Percentiles rank a stretch among this genome's conserved stretches.
Evolutionary conservation across 2,329 filamentous ascomycete genomes (phyloP).

Genomic region (Pyrenophora teres): DNA sequence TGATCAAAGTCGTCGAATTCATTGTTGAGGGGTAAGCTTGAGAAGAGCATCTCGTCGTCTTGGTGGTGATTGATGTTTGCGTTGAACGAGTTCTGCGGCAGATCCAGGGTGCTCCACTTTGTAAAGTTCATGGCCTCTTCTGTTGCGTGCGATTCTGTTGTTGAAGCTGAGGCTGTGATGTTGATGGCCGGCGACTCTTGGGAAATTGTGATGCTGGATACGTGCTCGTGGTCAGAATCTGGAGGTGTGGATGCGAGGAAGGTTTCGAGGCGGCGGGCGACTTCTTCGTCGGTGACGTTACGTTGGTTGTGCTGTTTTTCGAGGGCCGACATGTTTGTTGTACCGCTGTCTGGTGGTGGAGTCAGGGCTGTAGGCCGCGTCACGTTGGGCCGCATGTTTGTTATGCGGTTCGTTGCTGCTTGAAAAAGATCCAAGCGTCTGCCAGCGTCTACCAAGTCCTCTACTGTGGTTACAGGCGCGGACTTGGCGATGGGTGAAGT

Average conservation of each 20-base stretch:
- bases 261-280: conserved; percentile 53
- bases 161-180: conserved; percentile 9
- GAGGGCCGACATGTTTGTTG: conserved; percentile 40
- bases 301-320: conserved; percentile 36
- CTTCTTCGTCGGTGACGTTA: conserved; percentile 52
- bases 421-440: conserved; percentile 46
- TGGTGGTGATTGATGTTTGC: conserved; percentile 41
- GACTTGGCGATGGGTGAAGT: conserved; percentile 30
- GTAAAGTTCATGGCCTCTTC: conserved; percentile 9
- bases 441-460: conserved; percentile 54
- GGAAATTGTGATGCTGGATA: conserved; percentile 37
- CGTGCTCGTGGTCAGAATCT: conserved; percentile 48
- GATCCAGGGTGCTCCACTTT: conserved; percentile 28
- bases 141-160: background rate
- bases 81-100: conserved; percentile 23
- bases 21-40: conserved; percentile 42
- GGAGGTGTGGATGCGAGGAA: conserved; percentile 58
- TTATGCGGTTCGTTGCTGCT: conserved; percentile 13
- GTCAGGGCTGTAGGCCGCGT: conserved; percentile 40
- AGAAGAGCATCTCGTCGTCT: conserved; percentile 43
- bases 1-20: conserved; percentile 49
- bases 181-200: conserved; percentile 23
- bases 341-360: conserved; percentile 48
- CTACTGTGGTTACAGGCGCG: conserved; percentile 47
- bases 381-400: conserved; percentile 15